Evolutionary conservation across 2,329 filamentous ascomycete species (phyloP), one percentile per base, ranked within the genome.

Genomic region (Scleromitrula shiraiana): DNA sequence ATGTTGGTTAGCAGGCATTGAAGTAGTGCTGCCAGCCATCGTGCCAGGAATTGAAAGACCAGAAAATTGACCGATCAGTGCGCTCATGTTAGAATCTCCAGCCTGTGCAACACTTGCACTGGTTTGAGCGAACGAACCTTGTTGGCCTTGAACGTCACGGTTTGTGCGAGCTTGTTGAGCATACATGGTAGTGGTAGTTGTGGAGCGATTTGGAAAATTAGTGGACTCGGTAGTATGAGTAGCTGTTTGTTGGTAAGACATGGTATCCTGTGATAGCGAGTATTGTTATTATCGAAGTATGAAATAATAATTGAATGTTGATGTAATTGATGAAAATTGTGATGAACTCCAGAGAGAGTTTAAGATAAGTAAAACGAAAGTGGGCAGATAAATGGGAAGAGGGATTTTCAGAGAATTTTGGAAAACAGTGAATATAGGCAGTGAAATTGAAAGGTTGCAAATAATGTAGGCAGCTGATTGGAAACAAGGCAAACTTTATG

Each of bases 221-320:
- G 51, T 52, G 37, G 42, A 56, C 44, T 62, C 62, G 36, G 56
- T 40, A 39, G 45, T 26, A 12, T 54, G 53, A 41, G 50, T 55
- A 39, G 59, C 43, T 44, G 59, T 57, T 54, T 64, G 61, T 49
- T 64, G 61, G 53, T 63, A 64, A 60, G 63, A 60, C 63, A 65
- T 65, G 59, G 56, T 59, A 55, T 55, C 56, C 62, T 63, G 35
- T 7, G 41, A 20, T 24, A 42, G 27, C n/a, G 43, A 29, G 26
- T 42, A 12, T 12, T 53, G 50, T 57, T 42, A 59, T 51, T 51
- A 44, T 29, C 15, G 17, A 36, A 23, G 36, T 48, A 42, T 42
- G 17, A 17, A 38, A 14, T 5, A 12, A 38, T 41, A 35, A 33
- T 35, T 22, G 32, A 49, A 19, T 46, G 19, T 50, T 33, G 41